These are phyloP conservation scores for Piper longum DNA, from an alignment of 164 flowering plant genomes.

Conservation along the genomic window DNA sequence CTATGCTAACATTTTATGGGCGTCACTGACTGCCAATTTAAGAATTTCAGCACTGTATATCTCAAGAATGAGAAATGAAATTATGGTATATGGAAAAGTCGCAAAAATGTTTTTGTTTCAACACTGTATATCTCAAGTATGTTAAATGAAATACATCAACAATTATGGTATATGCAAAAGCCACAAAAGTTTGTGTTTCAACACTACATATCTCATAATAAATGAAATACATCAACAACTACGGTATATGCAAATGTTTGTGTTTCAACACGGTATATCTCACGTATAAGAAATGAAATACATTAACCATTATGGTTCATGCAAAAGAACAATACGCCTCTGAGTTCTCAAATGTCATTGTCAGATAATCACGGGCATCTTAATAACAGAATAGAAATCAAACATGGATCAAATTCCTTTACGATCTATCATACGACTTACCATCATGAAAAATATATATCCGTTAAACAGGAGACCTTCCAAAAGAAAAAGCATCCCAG, in stretches of 20 bases:
- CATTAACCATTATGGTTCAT: background rate
- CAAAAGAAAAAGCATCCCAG: background rate
- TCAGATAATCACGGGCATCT: background rate
- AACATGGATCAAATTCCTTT: background rate
- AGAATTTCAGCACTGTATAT: no score
- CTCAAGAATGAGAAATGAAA: no score
- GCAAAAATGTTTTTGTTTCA: no score
- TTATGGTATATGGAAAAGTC: no score
- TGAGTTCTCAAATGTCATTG: background rate
- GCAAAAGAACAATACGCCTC: background rate
- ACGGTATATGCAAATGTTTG: background rate
- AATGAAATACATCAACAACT: background rate
- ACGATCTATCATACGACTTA: background rate
- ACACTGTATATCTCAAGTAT: background rate
- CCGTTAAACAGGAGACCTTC: background rate
- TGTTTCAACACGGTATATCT: background rate
- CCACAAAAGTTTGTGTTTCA: background rate
- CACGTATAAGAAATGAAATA: background rate
- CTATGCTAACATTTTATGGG: no score
- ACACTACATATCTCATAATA: background rate
- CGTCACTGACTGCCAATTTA: no score
- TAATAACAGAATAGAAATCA: background rate
- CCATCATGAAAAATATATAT: background rate
- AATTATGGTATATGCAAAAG: no score
- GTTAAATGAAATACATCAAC: background rate